Conservation (phyloP, 495 filamentous ascomycete species). For the Pyronema domesticum region DNA sequence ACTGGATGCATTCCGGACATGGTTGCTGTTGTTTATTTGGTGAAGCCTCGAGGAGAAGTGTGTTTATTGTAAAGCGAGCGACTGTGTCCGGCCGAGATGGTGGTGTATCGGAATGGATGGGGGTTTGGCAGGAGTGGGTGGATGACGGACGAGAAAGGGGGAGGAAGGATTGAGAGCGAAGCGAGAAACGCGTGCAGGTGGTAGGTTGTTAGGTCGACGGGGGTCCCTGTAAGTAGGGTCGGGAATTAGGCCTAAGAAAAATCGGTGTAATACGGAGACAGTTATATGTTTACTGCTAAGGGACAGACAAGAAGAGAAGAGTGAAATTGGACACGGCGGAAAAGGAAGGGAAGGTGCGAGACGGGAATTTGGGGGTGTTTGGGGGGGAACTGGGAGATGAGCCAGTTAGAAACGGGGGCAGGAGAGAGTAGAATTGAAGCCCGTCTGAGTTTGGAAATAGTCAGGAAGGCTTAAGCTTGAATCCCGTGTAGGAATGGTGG, state of each 20-base stretch:
- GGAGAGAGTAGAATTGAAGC: neutral
- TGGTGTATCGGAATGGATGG: neutral
- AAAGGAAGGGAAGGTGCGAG: neutral
- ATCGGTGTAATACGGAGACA: too few relatives aligned
- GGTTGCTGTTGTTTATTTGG: neutral
- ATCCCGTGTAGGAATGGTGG: neutral
- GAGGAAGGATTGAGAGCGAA: neutral
- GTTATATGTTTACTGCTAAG: neutral
- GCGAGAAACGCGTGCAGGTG: neutral
- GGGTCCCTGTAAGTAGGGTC: neutral
- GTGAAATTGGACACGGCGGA: neutral
- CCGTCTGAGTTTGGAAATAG: neutral
- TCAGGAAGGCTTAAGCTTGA: neutral
- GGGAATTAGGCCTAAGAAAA: neutral
- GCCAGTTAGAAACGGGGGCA: neutral
- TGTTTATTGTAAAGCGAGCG: neutral
- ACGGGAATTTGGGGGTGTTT: neutral
- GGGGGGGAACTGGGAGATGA: neutral
- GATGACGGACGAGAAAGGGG: conserved; percentile 2
- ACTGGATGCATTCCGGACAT: conserved; percentile 10
- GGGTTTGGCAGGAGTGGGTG: neutral
- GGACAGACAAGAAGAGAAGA: too few relatives aligned
- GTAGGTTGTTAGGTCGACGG: neutral
- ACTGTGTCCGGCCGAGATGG: neutral
- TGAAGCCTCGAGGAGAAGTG: neutral